Evolutionary conservation across 1,139 yeast genomes (phyloP).

Genomic region (Geotrichum reessii): DNA sequence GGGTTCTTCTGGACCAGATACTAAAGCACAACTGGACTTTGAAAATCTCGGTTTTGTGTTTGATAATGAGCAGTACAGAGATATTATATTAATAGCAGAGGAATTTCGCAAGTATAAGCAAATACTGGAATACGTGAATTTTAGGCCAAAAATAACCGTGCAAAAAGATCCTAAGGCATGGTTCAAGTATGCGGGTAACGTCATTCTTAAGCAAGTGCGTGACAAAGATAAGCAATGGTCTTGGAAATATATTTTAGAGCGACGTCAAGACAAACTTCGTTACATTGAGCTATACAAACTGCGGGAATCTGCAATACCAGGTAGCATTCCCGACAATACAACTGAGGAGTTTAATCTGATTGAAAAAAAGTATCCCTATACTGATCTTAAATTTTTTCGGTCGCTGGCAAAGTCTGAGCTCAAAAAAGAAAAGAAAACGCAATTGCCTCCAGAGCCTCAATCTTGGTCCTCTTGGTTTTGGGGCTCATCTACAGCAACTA

Average conservation of each 20-base stretch:
- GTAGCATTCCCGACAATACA: slow-evolving; percentile 1
- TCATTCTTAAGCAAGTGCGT: slow-evolving; percentile 71
- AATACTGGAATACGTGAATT: slow-evolving; percentile 65
- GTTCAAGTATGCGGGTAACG: slow-evolving; percentile 72
- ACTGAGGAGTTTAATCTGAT: slow-evolving; percentile 44
- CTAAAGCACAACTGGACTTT: slow-evolving; percentile 68
- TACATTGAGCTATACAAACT: slow-evolving; percentile 68
- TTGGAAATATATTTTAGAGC: slow-evolving; percentile 71
- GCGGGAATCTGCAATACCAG: background rate
- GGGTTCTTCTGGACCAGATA: slow-evolving; percentile 63
- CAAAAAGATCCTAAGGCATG: slow-evolving; percentile 69
- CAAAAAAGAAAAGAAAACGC: slow-evolving; percentile 45
- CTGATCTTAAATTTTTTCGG: slow-evolving; percentile 80
- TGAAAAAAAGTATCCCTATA: slow-evolving; percentile 59
- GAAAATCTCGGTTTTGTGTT: slow-evolving; percentile 84
- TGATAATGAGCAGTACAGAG: slow-evolving; percentile 79
- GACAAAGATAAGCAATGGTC: slow-evolving; percentile 77
- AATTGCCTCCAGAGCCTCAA: slow-evolving; percentile 20
- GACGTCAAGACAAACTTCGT: slow-evolving; percentile 63
- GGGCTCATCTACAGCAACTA: slow-evolving; percentile 32
- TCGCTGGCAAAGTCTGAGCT: slow-evolving; percentile 66
- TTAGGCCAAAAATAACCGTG: slow-evolving; percentile 58
- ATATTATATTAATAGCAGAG: slow-evolving; percentile 74
- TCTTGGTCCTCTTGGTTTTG: slow-evolving; percentile 38
- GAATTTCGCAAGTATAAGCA: slow-evolving; percentile 71